Evolutionary conservation across 1,139 yeast genomes (phyloP).

Genomic region (Meyerozyma smithsonii): DNA sequence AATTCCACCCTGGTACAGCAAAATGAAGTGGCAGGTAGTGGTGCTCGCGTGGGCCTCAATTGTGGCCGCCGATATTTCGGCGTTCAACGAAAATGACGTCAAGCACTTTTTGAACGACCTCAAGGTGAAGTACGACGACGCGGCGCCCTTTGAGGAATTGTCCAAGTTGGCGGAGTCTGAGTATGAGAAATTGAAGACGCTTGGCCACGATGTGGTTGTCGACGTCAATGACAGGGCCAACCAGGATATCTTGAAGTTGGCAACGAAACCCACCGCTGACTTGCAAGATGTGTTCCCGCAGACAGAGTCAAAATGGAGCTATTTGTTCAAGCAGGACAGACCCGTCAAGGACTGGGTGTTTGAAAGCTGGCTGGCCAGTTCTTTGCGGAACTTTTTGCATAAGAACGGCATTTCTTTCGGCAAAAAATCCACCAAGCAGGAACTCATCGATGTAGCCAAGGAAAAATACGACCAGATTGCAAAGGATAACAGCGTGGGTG

Average conservation of each 20-base stretch:
- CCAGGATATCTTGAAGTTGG: constrained; percentile 16
- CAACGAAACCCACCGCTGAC: constrained; percentile 14
- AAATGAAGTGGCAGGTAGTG: constrained; percentile 1
- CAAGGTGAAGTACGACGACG: constrained; percentile 19
- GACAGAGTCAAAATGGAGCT: constrained; percentile 13
- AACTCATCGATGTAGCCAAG: constrained; percentile 33
- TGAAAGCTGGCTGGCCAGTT: constrained; percentile 41
- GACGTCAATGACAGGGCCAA: constrained; percentile 12
- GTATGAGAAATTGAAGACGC: constrained; percentile 21
- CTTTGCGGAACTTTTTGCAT: constrained; percentile 32
- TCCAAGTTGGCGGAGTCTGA: constrained; percentile 28
- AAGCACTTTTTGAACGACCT: constrained; percentile 33
- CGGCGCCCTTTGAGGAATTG: constrained; percentile 24
- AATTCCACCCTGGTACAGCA: background rate
- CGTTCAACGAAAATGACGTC: constrained; percentile 17
- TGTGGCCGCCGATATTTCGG: background rate
- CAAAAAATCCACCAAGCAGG: constrained; percentile 24
- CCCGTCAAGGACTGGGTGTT: constrained; percentile 37
- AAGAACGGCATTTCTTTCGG: constrained; percentile 26
- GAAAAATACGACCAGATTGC: constrained; percentile 33
- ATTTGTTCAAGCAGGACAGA: constrained; percentile 7
- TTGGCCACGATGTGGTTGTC: constrained; percentile 8
- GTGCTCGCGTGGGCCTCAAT: background rate
- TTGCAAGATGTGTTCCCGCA: constrained; percentile 13
- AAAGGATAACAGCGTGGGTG: constrained; percentile 30